Conservation (phyloP, 495 filamentous ascomycete species). For the Neurospora sp. region DNA sequence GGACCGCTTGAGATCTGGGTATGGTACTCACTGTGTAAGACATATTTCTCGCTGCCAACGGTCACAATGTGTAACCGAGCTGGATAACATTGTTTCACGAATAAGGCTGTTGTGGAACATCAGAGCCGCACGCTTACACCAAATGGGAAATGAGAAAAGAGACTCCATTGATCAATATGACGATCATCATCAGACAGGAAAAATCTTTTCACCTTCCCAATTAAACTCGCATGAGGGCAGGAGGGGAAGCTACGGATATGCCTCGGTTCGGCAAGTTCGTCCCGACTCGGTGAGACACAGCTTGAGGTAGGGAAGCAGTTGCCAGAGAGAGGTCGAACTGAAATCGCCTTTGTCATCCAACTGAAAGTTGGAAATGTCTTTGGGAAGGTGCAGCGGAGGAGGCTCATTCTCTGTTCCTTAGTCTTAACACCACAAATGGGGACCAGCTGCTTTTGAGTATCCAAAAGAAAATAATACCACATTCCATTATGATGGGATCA, state of each 20-base stretch:
- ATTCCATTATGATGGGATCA: not conserved
- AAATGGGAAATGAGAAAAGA: not conserved
- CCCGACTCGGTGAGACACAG: not conserved
- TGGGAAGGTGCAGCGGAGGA: not conserved
- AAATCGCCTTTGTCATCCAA: too few relatives aligned
- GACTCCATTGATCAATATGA: not conserved
- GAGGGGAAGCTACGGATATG: not conserved
- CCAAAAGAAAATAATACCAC: not conserved
- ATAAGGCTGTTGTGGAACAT: not conserved
- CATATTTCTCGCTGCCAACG: not conserved
- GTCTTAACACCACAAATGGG: not conserved
- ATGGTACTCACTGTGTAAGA: not conserved
- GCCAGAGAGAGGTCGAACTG: too few relatives aligned
- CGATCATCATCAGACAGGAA: not conserved
- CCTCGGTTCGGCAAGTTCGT: not conserved
- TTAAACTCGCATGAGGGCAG: not conserved
- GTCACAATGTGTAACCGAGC: not conserved
- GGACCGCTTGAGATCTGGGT: not conserved
- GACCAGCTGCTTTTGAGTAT: not conserved
- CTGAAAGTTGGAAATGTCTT: not conserved
- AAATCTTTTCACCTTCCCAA: not conserved
- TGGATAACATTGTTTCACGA: not conserved
- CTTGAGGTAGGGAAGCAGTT: not conserved
- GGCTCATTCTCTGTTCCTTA: not conserved
- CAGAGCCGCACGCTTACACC: not conserved